Percentiles rank a stretch among this genome's conserved stretches.
Evolutionary conservation across 176 grass and related monocot species (phyloP).

Genomic region (Aegilops speltoides): DNA sequence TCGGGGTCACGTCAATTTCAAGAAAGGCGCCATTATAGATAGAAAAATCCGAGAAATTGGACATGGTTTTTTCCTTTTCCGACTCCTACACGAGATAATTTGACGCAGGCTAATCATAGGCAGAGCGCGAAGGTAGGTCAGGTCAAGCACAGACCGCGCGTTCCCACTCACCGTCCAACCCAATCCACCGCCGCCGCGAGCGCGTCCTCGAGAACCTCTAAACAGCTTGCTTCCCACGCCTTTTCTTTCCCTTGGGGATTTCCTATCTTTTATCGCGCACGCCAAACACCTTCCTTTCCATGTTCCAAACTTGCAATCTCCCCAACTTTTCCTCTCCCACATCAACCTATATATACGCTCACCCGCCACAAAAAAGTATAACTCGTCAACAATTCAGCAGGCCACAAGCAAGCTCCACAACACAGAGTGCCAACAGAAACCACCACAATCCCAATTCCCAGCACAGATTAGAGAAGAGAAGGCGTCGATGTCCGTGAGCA

Average conservation of each 20-base stretch:
- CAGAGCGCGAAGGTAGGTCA: neutral
- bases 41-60: neutral
- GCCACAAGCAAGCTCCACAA: too few relatives aligned
- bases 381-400: too few relatives aligned
- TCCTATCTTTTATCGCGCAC: neutral
- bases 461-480: neutral
- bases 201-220: neutral
- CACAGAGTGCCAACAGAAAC: neutral
- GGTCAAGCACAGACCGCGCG: neutral
- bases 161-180: too few relatives aligned
- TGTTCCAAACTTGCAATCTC: slow-evolving; percentile 39
- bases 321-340: neutral
- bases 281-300: slow-evolving; percentile 14
- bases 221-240: slow-evolving; percentile 24
- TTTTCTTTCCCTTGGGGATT: neutral
- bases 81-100: neutral
- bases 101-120: neutral
- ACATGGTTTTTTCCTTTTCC: neutral
- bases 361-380: neutral
- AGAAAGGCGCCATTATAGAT: too few relatives aligned
- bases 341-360: slow-evolving; percentile 12
- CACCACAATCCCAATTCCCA: neutral
- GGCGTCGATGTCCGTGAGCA: neutral
- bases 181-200: too few relatives aligned
- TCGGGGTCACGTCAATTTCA: too few relatives aligned